A percentile compares a stretch with the other conserved stretches of the same genome.
phyloP scores from a whole-genome alignment of 768 basidiomycete genomes.

The Termitomyces sp. region DNA sequence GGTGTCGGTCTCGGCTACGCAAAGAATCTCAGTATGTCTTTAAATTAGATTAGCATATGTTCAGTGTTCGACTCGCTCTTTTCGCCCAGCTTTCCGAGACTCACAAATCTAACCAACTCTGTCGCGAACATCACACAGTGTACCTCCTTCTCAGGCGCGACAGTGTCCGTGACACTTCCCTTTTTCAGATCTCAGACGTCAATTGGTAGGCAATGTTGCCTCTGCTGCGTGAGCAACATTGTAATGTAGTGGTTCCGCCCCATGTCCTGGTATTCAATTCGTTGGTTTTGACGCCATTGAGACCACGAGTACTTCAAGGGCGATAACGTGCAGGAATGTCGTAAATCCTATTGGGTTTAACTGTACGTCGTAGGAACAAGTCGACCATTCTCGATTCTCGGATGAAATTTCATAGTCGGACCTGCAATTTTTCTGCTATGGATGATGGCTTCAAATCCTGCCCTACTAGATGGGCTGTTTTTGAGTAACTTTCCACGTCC shows the following conservation, averaged over 20 bases:
- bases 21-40: constrained; percentile 15
- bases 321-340: constrained; percentile 16
- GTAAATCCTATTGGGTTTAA: constrained; percentile 18
- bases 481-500: background rate
- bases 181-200: constrained; percentile 24
- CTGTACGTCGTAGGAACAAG: constrained; percentile 11
- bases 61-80: background rate
- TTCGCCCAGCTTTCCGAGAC: constrained; percentile 18
- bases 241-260: constrained; percentile 25
- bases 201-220: constrained; percentile 19
- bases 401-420: background rate
- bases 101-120: constrained; percentile 16
- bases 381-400: background rate
- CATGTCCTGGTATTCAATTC: constrained; percentile 20
- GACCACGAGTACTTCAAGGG: constrained; percentile 10
- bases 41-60: background rate
- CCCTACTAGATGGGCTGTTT: background rate
- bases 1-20: constrained; percentile 13
- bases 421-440: background rate
- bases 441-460: background rate
- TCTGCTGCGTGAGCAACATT: constrained; percentile 18
- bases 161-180: constrained; percentile 24
- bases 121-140: constrained; percentile 21
- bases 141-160: constrained; percentile 25
- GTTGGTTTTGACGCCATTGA: constrained; percentile 14